phyloP scores from a whole-genome alignment of 805 yeast genomes.

The Zygosaccharomyces kombuchaensis region DNA sequence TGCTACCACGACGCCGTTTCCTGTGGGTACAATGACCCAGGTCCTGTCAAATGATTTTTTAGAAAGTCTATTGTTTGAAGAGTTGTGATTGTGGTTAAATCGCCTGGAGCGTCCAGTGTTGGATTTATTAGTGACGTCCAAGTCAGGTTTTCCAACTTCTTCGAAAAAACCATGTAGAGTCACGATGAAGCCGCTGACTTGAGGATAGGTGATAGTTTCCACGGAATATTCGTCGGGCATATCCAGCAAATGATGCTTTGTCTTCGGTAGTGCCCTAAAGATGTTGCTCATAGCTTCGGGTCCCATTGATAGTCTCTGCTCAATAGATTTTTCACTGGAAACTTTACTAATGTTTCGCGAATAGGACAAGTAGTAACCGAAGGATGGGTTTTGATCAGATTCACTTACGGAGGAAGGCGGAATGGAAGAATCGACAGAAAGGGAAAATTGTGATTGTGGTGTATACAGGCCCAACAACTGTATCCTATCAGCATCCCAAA shows the following conservation, averaged over 20 bases:
- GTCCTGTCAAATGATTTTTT: slow-evolving; percentile 82
- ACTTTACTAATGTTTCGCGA: slow-evolving; percentile 76
- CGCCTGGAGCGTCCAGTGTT: slow-evolving; percentile 25
- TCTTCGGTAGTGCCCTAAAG: slow-evolving; percentile 68
- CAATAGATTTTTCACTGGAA: slow-evolving; percentile 48
- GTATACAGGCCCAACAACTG: slow-evolving; percentile 74
- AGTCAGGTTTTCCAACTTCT: slow-evolving; percentile 58
- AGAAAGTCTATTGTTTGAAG: slow-evolving; percentile 39
- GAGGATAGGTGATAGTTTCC: slow-evolving; percentile 70
- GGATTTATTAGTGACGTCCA: slow-evolving; percentile 26
- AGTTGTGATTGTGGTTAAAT: slow-evolving; percentile 31
- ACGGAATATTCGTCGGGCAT: slow-evolving; percentile 66
- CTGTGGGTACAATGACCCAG: slow-evolving; percentile 68
- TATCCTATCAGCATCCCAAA: slow-evolving; percentile 77
- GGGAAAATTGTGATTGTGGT: slow-evolving; percentile 77
- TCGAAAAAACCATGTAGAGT: slow-evolving; percentile 80
- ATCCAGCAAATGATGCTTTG: slow-evolving; percentile 64
- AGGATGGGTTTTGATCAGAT: slow-evolving; percentile 39
- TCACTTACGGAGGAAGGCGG: slow-evolving; percentile 43
- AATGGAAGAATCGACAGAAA: slow-evolving; percentile 67
- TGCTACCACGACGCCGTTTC: slow-evolving; percentile 70
- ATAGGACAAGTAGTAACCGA: slow-evolving; percentile 64
- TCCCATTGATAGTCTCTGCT: slow-evolving; percentile 61
- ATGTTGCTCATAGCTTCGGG: slow-evolving; percentile 55
- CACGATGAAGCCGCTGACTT: slow-evolving; percentile 71